Percentiles rank a stretch among this genome's conserved stretches.
Conservation (phyloP, 129 eudicot species). For the Chrysanthemum lavandulifolium region DNA sequence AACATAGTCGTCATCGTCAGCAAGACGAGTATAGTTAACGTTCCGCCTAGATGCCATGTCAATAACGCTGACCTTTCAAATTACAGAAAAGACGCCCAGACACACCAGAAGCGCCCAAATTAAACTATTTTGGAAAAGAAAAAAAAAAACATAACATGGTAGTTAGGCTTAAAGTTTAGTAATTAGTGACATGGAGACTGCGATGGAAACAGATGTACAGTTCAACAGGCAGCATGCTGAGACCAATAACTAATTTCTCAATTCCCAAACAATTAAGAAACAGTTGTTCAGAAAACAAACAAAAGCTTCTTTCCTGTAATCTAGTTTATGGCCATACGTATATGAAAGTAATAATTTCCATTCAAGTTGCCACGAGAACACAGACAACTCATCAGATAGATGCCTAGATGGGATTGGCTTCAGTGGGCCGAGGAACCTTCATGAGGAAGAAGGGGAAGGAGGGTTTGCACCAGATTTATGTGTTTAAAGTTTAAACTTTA, state of each 20-base stretch:
- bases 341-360: background rate
- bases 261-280: background rate
- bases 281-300: background rate
- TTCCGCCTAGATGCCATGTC: constrained; percentile 74
- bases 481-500: too few relatives aligned
- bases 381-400: too few relatives aligned
- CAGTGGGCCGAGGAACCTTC: too few relatives aligned
- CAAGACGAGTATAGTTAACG: constrained; percentile 61
- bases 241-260: background rate
- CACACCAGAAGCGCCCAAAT: constrained; percentile 9
- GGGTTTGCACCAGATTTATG: too few relatives aligned
- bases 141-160: background rate
- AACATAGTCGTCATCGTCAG: constrained; percentile 53
- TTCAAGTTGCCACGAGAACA: too few relatives aligned
- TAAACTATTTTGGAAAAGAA: constrained; percentile 3
- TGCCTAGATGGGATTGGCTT: too few relatives aligned
- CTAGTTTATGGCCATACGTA: background rate
- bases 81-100: constrained; percentile 7
- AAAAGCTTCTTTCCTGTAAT: background rate
- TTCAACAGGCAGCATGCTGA: constrained; percentile 17
- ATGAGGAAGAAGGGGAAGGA: too few relatives aligned
- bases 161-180: background rate
- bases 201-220: background rate
- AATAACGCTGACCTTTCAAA: constrained; percentile 9
- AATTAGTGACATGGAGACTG: background rate